Conservation (phyloP, 2,329 filamentous ascomycete genomes). For the Epichloe aotearoae region DNA sequence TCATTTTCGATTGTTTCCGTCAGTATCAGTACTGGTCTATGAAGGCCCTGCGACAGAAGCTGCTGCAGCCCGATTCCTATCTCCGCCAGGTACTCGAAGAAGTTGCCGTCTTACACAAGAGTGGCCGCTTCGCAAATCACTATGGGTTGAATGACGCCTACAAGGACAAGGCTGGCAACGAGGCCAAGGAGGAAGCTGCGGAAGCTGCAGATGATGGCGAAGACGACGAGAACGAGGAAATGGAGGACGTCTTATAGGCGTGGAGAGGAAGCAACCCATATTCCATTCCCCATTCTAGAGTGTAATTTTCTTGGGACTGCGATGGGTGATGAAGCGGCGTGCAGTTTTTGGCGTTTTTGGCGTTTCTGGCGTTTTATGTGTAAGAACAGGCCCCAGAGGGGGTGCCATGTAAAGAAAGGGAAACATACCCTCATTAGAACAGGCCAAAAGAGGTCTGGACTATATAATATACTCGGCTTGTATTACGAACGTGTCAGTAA, state of each 20-base stretch:
- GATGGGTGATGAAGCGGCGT: neutral
- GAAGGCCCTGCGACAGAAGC: slow-evolving; percentile 62
- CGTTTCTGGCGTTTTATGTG: neutral
- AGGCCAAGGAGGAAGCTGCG: slow-evolving; percentile 38
- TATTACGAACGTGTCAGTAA: neutral
- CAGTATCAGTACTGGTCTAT: slow-evolving; percentile 90
- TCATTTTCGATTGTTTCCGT: slow-evolving; percentile 71
- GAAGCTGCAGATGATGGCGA: slow-evolving; percentile 50
- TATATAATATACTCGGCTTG: neutral
- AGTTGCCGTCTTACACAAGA: slow-evolving; percentile 70
- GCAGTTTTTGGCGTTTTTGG: neutral
- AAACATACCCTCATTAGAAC: slow-evolving; percentile 14
- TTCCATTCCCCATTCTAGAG: too few relatives aligned
- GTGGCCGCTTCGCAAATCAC: slow-evolving; percentile 70
- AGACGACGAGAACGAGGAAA: slow-evolving; percentile 57
- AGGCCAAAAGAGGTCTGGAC: slow-evolving; percentile 3
- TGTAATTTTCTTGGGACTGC: neutral
- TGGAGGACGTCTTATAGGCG: slow-evolving; percentile 57
- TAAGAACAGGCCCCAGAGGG: neutral
- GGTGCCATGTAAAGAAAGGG: neutral
- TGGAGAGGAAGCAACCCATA: slow-evolving; percentile 2
- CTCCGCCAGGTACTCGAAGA: slow-evolving; percentile 74
- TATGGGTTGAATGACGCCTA: slow-evolving; percentile 63
- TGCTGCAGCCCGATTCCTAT: slow-evolving; percentile 86
- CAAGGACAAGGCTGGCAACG: slow-evolving; percentile 23